phyloP scores from a whole-genome alignment of 495 filamentous ascomycete genomes.

The Penicillium malachiteum region DNA sequence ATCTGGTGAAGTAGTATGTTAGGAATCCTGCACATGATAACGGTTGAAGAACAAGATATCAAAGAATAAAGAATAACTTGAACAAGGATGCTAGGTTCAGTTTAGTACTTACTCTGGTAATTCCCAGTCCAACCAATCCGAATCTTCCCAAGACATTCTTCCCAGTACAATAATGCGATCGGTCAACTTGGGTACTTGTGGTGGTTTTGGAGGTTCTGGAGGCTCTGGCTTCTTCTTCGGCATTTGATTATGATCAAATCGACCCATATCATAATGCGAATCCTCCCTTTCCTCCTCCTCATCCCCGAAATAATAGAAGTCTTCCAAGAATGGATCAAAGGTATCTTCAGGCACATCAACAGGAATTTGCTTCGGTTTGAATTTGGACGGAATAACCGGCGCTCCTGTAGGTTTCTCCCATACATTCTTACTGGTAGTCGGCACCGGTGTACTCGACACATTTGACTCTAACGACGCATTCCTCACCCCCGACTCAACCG shows the following conservation, averaged over 20 bases:
- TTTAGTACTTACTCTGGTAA: constrained; percentile 36
- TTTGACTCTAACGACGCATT: no score
- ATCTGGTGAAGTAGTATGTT: constrained; percentile 24
- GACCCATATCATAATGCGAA: background rate
- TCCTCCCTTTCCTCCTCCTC: background rate
- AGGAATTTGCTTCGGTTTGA: constrained; percentile 17
- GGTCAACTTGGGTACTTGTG: constrained; percentile 14
- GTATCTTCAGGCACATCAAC: constrained; percentile 19
- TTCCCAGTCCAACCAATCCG: constrained; percentile 39
- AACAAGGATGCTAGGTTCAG: no score
- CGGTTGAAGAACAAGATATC: background rate
- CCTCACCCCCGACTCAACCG: background rate
- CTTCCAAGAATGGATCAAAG: constrained; percentile 4
- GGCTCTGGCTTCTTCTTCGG: constrained; percentile 11
- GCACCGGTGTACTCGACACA: background rate
- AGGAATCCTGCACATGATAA: background rate
- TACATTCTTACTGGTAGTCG: background rate
- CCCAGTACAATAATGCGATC: constrained; percentile 42
- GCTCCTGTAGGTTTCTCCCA: constrained; percentile 13
- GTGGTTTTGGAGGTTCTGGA: constrained; percentile 12
- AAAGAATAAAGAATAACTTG: background rate
- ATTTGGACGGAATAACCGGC: constrained; percentile 1
- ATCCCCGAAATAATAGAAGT: background rate
- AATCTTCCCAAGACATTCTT: constrained; percentile 36
- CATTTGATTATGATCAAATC: background rate